Evolutionary conservation across 2,329 filamentous ascomycete species (phyloP), one percentile per base, ranked within the genome.

Genomic region (Penicillium palitans): DNA sequence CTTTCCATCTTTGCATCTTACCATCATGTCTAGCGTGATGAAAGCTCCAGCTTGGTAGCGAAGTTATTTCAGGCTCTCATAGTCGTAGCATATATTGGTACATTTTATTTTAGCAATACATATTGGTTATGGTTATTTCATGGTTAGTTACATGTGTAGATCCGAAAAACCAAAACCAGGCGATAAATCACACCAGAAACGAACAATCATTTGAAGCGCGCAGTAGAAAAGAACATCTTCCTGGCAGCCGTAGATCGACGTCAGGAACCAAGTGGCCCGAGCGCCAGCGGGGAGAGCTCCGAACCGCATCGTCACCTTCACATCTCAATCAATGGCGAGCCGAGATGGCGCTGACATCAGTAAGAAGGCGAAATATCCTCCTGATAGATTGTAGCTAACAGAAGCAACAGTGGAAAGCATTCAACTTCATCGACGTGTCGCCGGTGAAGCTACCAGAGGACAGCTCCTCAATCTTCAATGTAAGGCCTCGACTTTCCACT

Each of bases 341-440:
- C 66, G 66, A 75, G 71, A 78, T 78, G 76, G 76, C 76, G 68
- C 58, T 78, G 69, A 77, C 74, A 71, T 78, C 76, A 70, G 76
- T 78, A 70, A 58, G 68, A 29, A 12, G 12, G 10, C 1, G 7
- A 6, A 2, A 10, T 6, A 33, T 3, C 4, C 3, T 17, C 24
- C 10, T 6, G 4, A 12, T 37, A 17, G 15, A 42, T 24, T 3
- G n/a, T 6, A 12, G 31, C 52, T 63, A 44, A 64, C 53, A 50
- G 4, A 29, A 13, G 6, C 9, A 8, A 24, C 65, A 96, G 93
- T 98, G 95, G 93, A 97, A 97, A 90, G 88, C 90, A 68, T 99
- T 99, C 81, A 93, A 96, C 83, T 99, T 99, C 87, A 98, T 99
- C 85, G 91, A 97, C 79, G 91, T 96, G 76, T 87, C 87, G 74